A percentile compares a stretch with the other conserved stretches of the same genome.
Conservation (phyloP, 768 basidiomycete genomes). For the Leccinum fibrillosum region DNA sequence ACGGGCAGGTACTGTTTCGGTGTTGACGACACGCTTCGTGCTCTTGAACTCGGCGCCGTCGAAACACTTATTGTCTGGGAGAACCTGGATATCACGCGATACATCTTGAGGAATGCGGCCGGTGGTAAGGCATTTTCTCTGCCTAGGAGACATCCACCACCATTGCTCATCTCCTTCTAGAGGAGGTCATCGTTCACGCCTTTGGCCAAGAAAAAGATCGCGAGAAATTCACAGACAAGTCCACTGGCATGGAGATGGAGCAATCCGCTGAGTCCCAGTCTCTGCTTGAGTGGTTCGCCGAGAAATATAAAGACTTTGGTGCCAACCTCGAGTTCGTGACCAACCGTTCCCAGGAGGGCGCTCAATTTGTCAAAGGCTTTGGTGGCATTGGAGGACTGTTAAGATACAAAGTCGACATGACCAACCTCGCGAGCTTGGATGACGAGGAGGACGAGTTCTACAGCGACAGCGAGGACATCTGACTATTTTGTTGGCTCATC, state of each 20-base stretch:
- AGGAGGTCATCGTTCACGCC: constrained; percentile 80
- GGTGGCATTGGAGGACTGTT: constrained; percentile 96
- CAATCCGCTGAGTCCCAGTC: constrained; percentile 75
- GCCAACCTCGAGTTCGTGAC: constrained; percentile 95
- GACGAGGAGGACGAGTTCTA: constrained; percentile 87
- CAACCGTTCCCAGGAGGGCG: constrained; percentile 94
- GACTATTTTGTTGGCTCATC: constrained; percentile 83
- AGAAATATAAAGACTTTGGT: constrained; percentile 98
- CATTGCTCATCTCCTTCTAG: constrained; percentile 35
- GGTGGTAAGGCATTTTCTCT: constrained; percentile 51
- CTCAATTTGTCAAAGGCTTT: constrained; percentile 97
- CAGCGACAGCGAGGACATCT: constrained; percentile 69
- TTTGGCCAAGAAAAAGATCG: constrained; percentile 90
- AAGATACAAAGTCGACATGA: constrained; percentile 97
- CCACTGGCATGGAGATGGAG: constrained; percentile 96
- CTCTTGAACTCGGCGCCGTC: constrained; percentile 92
- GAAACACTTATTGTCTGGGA: constrained; percentile 99
- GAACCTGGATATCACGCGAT: constrained; percentile 88
- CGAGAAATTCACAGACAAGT: constrained; percentile 94
- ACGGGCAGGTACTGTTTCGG: constrained; percentile 97
- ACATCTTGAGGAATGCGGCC: constrained; percentile 87
- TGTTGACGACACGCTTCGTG: constrained; percentile 94
- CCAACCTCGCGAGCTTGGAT: constrained; percentile 68
- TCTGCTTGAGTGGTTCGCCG: constrained; percentile 97
- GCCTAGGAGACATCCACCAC: neutral